Evolutionary conservation across 192 early-diverging fungal genomes (phyloP).

Genomic region (Coemansia sp.): DNA sequence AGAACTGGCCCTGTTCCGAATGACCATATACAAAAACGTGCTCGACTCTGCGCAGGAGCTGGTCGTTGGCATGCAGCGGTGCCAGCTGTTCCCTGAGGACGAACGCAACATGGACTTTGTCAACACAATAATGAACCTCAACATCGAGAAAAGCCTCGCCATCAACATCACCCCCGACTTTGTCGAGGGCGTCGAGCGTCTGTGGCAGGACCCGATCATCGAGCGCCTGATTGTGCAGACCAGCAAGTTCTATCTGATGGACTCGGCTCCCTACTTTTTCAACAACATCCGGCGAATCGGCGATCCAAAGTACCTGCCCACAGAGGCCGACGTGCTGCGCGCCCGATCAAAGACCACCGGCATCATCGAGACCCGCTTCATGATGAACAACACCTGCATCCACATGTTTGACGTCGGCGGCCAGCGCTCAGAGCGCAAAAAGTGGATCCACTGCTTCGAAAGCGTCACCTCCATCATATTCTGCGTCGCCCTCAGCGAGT

Average conservation of each 20-base stretch:
- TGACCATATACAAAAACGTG: constrained; percentile 84
- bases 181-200: constrained; percentile 66
- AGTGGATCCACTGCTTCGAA: constrained; percentile 99
- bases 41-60: constrained; percentile 81
- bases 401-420: constrained; percentile 98
- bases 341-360: constrained; percentile 98
- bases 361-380: constrained; percentile 93
- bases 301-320: constrained; percentile 82
- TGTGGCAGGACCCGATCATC: constrained; percentile 74
- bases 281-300: constrained; percentile 84
- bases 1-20: constrained; percentile 71
- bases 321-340: constrained; percentile 89
- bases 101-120: constrained; percentile 57
- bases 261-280: constrained; percentile 94
- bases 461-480: constrained; percentile 97
- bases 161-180: constrained; percentile 64
- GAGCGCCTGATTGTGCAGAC: constrained; percentile 66
- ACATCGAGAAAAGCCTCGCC: constrained; percentile 60
- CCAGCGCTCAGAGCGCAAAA: constrained; percentile 96
- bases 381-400: constrained; percentile 85
- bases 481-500: constrained; percentile 89
- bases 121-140: constrained; percentile 37
- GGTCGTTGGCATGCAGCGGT: constrained; percentile 67
- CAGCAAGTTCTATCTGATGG: constrained; percentile 87
- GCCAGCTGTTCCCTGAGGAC: constrained; percentile 58